A percentile compares a stretch with the other conserved stretches of the same genome.
phyloP scores from a whole-genome alignment of 495 filamentous ascomycete species.

The Cercophora sp. region DNA sequence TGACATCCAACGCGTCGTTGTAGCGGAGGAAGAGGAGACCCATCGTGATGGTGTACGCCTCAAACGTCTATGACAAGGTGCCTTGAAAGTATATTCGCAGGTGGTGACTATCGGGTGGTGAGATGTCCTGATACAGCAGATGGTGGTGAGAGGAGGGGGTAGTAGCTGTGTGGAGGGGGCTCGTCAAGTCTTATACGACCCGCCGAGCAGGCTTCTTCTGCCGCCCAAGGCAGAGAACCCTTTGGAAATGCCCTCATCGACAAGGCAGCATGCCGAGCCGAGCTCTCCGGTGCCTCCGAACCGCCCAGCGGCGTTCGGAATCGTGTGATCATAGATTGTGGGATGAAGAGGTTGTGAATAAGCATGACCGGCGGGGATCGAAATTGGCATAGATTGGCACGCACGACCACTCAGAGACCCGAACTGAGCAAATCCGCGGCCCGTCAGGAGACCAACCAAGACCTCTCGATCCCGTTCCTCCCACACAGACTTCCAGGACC shows the following conservation, averaged over 20 bases:
- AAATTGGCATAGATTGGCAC: neutral
- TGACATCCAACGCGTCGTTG: slow-evolving; percentile 43
- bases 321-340: neutral
- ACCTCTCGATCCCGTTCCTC: neutral
- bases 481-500: neutral
- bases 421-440: neutral
- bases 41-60: slow-evolving; percentile 12
- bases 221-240: too few relatives aligned
- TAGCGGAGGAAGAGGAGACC: slow-evolving; percentile 15
- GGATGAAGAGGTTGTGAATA: slow-evolving; percentile 4
- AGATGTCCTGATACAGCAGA: too few relatives aligned
- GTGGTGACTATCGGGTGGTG: too few relatives aligned
- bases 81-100: too few relatives aligned
- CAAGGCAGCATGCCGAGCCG: too few relatives aligned
- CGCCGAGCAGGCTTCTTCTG: too few relatives aligned
- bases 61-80: neutral
- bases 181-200: too few relatives aligned
- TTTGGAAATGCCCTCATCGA: too few relatives aligned
- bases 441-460: neutral
- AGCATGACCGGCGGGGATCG: neutral
- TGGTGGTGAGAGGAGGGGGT: slow-evolving; percentile 2
- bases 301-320: neutral
- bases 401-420: neutral
- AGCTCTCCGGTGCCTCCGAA: slow-evolving; percentile 7
- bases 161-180: too few relatives aligned